phyloP scores from a whole-genome alignment of 2,329 filamentous ascomycete species.

The Trichoderma koningii region DNA sequence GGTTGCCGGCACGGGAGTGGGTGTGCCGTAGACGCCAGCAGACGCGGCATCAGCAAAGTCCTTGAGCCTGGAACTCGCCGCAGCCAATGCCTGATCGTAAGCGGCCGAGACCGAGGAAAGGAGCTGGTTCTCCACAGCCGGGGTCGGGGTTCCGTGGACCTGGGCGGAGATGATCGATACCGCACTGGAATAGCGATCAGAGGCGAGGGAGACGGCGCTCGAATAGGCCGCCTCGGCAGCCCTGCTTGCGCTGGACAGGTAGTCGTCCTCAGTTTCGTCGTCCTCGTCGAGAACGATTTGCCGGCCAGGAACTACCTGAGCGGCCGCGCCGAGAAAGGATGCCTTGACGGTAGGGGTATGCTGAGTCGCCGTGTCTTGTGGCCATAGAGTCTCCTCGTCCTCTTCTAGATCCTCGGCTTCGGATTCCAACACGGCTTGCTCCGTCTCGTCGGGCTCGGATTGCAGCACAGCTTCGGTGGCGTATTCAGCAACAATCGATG shows the following conservation, averaged over 20 bases:
- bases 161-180: constrained; percentile 67
- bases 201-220: constrained; percentile 64
- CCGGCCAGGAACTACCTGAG: constrained; percentile 52
- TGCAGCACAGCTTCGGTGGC: background rate
- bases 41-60: constrained; percentile 58
- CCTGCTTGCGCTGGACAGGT: constrained; percentile 43
- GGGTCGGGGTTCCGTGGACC: constrained; percentile 68
- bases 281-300: constrained; percentile 56
- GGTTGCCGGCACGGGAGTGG: constrained; percentile 46
- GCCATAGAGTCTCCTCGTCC: constrained; percentile 33
- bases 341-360: constrained; percentile 46
- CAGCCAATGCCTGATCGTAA: constrained; percentile 65
- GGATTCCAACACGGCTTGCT: background rate
- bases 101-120: constrained; percentile 67
- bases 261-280: constrained; percentile 45
- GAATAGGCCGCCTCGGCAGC: constrained; percentile 62
- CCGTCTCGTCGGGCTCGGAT: constrained; percentile 29
- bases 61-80: constrained; percentile 61
- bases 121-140: constrained; percentile 65
- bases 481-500: background rate
- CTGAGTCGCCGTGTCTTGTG: constrained; percentile 32
- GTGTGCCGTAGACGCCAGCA: constrained; percentile 51
- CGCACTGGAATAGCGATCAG: constrained; percentile 68
- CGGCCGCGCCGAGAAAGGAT: constrained; percentile 53
- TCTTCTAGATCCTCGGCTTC: constrained; percentile 31